Evolutionary conservation across 768 basidiomycete genomes (phyloP).

Genomic region (Gymnopilus junonius): DNA sequence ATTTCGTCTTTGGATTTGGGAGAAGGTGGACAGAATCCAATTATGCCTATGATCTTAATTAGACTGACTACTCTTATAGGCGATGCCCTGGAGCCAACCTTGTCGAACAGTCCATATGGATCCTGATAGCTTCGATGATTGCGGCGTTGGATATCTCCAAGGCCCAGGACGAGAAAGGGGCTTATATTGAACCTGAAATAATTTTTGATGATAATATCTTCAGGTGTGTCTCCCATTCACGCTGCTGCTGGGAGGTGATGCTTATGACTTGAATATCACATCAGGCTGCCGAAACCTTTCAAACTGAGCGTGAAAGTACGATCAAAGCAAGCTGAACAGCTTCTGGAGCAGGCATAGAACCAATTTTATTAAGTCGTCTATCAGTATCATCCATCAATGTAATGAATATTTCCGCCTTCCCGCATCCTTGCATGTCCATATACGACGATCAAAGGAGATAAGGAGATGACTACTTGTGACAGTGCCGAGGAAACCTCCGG

Average conservation of each 20-base stretch:
- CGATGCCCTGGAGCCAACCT: slow-evolving; percentile 4
- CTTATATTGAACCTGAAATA: background rate
- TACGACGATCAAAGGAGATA: no score
- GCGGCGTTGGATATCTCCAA: slow-evolving; percentile 6
- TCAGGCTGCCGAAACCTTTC: background rate
- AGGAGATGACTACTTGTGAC: no score
- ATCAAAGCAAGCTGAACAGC: background rate
- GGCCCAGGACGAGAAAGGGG: background rate
- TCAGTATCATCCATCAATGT: no score
- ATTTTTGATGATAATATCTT: background rate
- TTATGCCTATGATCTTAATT: background rate
- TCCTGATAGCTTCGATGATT: background rate
- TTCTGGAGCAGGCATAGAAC: background rate
- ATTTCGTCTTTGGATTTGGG: background rate
- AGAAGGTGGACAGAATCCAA: background rate
- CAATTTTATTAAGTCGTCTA: background rate
- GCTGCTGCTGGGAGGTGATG: no score
- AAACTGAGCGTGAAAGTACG: background rate
- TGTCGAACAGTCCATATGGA: background rate
- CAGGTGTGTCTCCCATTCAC: no score
- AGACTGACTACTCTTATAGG: background rate
- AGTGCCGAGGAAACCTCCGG: no score
- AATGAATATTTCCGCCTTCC: no score
- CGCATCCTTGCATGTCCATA: no score
- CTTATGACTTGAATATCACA: no score